Conservation (phyloP, 306 rosid genomes). For the Trifolium dubium region DNA sequence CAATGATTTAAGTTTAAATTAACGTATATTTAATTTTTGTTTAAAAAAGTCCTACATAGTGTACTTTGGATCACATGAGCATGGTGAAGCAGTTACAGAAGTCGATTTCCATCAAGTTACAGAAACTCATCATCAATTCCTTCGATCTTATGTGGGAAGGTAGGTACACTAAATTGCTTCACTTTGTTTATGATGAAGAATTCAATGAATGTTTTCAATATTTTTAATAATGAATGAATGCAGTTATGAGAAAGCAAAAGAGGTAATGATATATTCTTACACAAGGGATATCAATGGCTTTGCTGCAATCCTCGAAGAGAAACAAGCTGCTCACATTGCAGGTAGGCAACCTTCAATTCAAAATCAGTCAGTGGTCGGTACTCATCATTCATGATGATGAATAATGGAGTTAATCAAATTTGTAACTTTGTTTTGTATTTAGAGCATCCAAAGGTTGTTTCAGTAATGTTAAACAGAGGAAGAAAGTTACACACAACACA, state of each 20-base stretch:
- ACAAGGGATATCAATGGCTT: conserved; percentile 62
- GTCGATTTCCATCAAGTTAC: conserved; percentile 56
- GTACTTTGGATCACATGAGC: conserved; percentile 77
- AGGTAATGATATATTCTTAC: conserved; percentile 66
- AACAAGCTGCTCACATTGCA: conserved; percentile 42
- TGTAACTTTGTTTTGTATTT: neutral
- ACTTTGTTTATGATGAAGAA: neutral
- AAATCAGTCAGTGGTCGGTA: neutral
- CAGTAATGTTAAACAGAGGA: conserved; percentile 59
- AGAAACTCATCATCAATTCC: conserved; percentile 59
- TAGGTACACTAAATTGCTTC: conserved; percentile 30
- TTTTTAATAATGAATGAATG: neutral
- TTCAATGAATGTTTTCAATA: neutral
- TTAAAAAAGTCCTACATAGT: conserved; percentile 63
- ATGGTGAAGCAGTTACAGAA: conserved; percentile 50
- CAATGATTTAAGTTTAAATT: neutral
- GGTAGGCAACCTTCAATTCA: conserved; percentile 2
- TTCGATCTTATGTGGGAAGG: conserved; percentile 49
- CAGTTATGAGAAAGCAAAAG: conserved; percentile 55
- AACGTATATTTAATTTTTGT: neutral
- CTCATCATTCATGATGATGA: neutral
- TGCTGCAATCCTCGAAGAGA: conserved; percentile 59
- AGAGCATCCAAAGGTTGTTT: conserved; percentile 67
- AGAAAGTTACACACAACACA: conserved; percentile 82
- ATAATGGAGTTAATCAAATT: neutral